Conservation (phyloP, 2,329 filamentous ascomycete species). For the Didymella lethalis region DNA sequence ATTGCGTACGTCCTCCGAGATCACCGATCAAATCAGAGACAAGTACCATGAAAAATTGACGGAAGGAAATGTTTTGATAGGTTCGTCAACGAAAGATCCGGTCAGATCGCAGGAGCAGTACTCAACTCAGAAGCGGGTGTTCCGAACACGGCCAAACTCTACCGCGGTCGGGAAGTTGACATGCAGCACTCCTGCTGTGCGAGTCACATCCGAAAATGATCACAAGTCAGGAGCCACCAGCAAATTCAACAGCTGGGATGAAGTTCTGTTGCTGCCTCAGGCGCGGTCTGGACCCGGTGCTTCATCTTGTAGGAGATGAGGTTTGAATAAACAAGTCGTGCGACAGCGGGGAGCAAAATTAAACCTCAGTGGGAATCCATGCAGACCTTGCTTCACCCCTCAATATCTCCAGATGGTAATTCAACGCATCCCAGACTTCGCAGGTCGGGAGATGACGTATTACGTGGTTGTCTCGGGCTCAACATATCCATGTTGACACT, state of each 20-base stretch:
- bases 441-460: slow-evolving; percentile 35
- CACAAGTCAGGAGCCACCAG: slow-evolving; percentile 15
- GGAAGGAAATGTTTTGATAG: slow-evolving; percentile 5
- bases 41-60: slow-evolving; percentile 10
- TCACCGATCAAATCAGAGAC: neutral
- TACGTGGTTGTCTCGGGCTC: slow-evolving; percentile 4
- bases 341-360: slow-evolving; percentile 31
- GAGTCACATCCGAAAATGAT: slow-evolving; percentile 21
- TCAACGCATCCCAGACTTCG: slow-evolving; percentile 15
- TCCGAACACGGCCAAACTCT: slow-evolving; percentile 14
- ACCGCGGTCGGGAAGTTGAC: slow-evolving; percentile 13
- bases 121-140: slow-evolving; percentile 7
- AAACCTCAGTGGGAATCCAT: slow-evolving; percentile 23
- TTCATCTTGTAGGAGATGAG: slow-evolving; percentile 35
- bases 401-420: slow-evolving; percentile 23
- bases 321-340: slow-evolving; percentile 28
- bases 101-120: neutral
- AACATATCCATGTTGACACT: neutral
- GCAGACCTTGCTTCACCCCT: slow-evolving; percentile 20
- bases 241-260: slow-evolving; percentile 11
- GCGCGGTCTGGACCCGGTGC: slow-evolving; percentile 26
- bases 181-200: slow-evolving; percentile 13
- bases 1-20: neutral
- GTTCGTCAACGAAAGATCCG: neutral
- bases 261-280: slow-evolving; percentile 22